Evolutionary conservation across 2,329 filamentous ascomycete genomes (phyloP).

Genomic region (Xylaria sp.): DNA sequence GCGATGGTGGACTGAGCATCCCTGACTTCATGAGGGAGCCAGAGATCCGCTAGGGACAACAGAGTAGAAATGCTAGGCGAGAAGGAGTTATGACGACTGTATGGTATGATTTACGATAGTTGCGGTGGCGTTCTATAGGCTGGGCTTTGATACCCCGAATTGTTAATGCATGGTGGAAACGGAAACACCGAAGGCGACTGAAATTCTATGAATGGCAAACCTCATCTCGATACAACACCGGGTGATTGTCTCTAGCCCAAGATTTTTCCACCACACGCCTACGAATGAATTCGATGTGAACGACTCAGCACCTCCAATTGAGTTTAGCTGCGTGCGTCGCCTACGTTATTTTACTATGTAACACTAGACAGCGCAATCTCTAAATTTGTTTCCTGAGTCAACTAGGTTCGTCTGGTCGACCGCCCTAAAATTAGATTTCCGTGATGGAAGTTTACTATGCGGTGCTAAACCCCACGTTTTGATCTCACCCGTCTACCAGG

Average conservation of each 20-base stretch:
- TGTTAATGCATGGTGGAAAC: slow-evolving; percentile 6
- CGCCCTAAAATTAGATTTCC: neutral
- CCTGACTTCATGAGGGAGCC: slow-evolving; percentile 56
- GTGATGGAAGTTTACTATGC: no score
- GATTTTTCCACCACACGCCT: neutral
- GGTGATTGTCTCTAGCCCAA: neutral
- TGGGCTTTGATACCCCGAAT: slow-evolving; percentile 37
- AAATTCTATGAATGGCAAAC: neutral
- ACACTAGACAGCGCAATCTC: neutral
- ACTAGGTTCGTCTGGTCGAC: neutral
- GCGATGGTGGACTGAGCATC: slow-evolving; percentile 52
- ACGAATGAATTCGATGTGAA: neutral
- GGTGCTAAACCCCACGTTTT: no score
- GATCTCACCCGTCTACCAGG: no score
- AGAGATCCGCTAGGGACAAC: slow-evolving; percentile 52
- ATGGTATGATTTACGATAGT: slow-evolving; percentile 19
- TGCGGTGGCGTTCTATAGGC: slow-evolving; percentile 31
- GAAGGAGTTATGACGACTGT: slow-evolving; percentile 17
- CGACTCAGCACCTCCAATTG: neutral
- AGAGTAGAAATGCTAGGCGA: neutral
- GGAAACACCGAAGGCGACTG: neutral
- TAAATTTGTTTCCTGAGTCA: neutral
- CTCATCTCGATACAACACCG: neutral
- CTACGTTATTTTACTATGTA: neutral
- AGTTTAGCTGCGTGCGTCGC: neutral